Base-by-base conservation (phyloP, 257 asterid species). In the Verbena officinalis region DNA sequence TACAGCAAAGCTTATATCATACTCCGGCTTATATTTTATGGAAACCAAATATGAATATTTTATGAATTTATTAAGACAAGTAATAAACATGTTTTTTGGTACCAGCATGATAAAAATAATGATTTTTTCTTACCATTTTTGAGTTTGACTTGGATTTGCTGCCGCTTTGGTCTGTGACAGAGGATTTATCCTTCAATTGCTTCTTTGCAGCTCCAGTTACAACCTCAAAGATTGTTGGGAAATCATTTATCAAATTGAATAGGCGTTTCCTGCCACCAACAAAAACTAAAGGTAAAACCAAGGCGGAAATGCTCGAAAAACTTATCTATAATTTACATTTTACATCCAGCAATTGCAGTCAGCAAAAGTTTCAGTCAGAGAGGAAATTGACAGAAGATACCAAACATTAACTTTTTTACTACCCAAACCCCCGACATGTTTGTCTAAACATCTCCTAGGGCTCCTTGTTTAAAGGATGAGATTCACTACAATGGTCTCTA, bases 161-260 rank as follows among this genome's bases (percentile, higher is more conserved):
- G 78, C 83, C 80, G 46, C 89, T 74, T 49, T 73, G 76, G 76
- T 80, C 83, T 23, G 87, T 81, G 44, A 77, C 79, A 17, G 86
- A 72, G 42, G 88, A 74, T 76, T 78, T 87, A 67, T 83, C 96
- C 79, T 85, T 85, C 65, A 76, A 76, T 73, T 83, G 88, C 76
- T 79, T 78, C 81, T 82, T 81, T 38, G 83, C 82, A 70, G 75
- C 84, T 72, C 92, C 96, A 65, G 87, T 83, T 42, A 90, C 97
- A 50, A 85, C 86, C 62, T 90, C 97, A 75, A 81, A 87, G 51
- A 90, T 74, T 20, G 96, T 87, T 6, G 96, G 96, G 62, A 81
- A 84, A 16, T 90, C 97, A 65, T 87, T 90, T 62, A 90, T 87
- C 96, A 85, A 60, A 70, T 71, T 78, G 79, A 87, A 90, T 46